These are phyloP conservation scores for Ascoidea asiatica DNA, from an alignment of 805 yeast genomes.

Conservation along the genomic window DNA sequence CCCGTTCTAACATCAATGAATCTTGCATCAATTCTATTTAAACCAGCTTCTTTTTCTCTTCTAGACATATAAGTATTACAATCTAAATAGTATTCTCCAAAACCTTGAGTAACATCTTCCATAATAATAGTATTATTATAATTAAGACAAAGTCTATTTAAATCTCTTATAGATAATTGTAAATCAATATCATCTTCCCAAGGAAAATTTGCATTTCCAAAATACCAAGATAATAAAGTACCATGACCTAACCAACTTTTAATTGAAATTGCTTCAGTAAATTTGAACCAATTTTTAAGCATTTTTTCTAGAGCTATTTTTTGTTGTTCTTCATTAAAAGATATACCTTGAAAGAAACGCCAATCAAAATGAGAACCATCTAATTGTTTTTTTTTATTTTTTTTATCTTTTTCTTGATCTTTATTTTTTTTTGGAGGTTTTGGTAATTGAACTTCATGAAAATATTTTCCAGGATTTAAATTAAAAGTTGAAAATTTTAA, in stretches of 20 bases:
- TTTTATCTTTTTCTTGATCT: too few relatives aligned
- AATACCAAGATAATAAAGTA: constrained; percentile 44
- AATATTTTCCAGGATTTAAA: constrained; percentile 26
- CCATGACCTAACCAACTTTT: constrained; percentile 57
- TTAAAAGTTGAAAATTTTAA: constrained; percentile 6
- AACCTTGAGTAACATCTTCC: constrained; percentile 35
- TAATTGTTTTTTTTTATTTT: constrained; percentile 5
- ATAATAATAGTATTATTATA: constrained; percentile 35
- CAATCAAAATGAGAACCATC: constrained; percentile 39
- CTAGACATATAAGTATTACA: constrained; percentile 34
- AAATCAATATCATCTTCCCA: constrained; percentile 61
- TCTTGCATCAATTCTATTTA: constrained; percentile 56
- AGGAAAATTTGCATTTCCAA: constrained; percentile 47
- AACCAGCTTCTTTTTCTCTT: constrained; percentile 41
- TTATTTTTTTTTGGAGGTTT: neutral
- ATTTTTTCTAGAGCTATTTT: constrained; percentile 24
- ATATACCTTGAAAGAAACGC: constrained; percentile 42
- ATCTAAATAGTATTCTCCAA: constrained; percentile 39
- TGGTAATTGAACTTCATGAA: constrained; percentile 14
- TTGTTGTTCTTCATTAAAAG: constrained; percentile 23
- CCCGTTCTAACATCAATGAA: constrained; percentile 62
- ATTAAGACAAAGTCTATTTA: constrained; percentile 27
- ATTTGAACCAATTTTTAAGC: constrained; percentile 37
- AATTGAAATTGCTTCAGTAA: constrained; percentile 29
- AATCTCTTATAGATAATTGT: constrained; percentile 37